phyloP scores from a whole-genome alignment of 176 grass and related monocot species.

The Eragrostis nindensis region DNA sequence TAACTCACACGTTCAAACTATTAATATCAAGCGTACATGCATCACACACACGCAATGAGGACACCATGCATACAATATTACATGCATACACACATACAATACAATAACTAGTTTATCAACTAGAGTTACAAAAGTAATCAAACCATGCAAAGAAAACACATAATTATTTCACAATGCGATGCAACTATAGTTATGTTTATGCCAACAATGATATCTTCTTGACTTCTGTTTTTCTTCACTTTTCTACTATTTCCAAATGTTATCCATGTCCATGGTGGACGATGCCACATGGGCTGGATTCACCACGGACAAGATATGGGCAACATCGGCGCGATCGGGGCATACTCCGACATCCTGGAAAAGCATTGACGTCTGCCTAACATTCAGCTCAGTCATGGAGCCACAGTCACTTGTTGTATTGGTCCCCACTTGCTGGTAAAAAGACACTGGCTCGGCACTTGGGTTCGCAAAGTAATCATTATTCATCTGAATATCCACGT shows the following conservation, averaged over 20 bases:
- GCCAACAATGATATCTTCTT: not conserved
- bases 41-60: not conserved
- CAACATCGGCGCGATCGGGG: not conserved
- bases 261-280: slow-evolving; percentile 5
- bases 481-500: not conserved
- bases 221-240: not conserved
- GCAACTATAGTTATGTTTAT: not conserved
- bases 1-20: not conserved
- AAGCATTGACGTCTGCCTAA: slow-evolving; percentile 24
- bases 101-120: not conserved
- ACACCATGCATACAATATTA: not conserved
- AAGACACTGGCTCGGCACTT: not conserved
- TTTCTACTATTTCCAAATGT: slow-evolving; percentile 27
- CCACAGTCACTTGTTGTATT: not conserved
- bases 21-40: not conserved
- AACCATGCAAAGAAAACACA: not conserved
- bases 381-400: not conserved
- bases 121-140: not conserved
- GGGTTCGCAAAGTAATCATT: not conserved
- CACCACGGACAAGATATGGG: slow-evolving; percentile 27
- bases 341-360: not conserved
- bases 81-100: not conserved
- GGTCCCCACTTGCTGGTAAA: slow-evolving; percentile 2
- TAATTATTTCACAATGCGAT: slow-evolving; percentile 4
- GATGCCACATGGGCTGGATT: not conserved